phyloP scores from a whole-genome alignment of 2,329 filamentous ascomycete species.

The Xylaria sp. region DNA sequence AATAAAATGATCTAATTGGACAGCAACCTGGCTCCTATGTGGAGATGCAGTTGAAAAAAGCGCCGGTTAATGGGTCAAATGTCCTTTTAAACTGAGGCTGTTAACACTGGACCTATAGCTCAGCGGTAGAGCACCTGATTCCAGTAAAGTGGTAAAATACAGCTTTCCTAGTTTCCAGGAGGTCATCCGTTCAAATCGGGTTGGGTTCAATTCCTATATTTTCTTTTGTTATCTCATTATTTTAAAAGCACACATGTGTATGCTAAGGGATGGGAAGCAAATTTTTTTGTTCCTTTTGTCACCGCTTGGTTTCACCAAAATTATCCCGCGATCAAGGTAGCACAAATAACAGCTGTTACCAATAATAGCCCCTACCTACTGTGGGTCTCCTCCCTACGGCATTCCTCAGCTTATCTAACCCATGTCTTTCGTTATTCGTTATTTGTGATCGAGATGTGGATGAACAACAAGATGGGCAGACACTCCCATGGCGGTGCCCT shows the following conservation, averaged over 20 bases:
- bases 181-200: constrained; percentile 19
- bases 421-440: constrained; percentile 69
- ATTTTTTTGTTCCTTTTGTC: too few species aligned
- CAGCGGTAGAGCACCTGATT: constrained; percentile 28
- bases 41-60: too few species aligned
- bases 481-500: constrained; percentile 65
- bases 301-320: too few species aligned
- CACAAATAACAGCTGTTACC: too few species aligned
- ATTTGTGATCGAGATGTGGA: constrained; percentile 71
- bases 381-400: constrained; percentile 51
- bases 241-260: neutral
- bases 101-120: constrained; percentile 5
- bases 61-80: too few species aligned
- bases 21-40: too few species aligned
- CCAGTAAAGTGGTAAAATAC: neutral
- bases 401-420: constrained; percentile 63
- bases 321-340: too few species aligned
- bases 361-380: too few species aligned
- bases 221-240: neutral
- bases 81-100: neutral
- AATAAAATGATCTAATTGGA: too few species aligned
- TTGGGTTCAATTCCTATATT: constrained; percentile 3
- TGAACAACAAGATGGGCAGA: constrained; percentile 68
- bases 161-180: constrained; percentile 21
- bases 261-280: too few species aligned